Percentiles rank a stretch among this genome's conserved stretches.
These are phyloP conservation scores for Fonsecaea erecta DNA, from an alignment of 2,329 filamentous ascomycete species.

Conservation along the genomic window DNA sequence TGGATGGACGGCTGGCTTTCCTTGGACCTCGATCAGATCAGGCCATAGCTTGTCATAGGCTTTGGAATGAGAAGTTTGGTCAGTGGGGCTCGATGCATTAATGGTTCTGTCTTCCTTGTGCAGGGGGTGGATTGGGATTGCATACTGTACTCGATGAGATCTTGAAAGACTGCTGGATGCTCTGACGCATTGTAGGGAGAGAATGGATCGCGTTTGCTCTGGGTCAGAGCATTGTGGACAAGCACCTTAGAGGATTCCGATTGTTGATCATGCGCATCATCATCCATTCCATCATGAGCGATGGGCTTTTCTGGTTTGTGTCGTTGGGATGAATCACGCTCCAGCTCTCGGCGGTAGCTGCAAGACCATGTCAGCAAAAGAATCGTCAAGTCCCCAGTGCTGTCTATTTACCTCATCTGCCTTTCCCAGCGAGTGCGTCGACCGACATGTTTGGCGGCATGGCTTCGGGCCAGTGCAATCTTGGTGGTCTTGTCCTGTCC, in stretches of 20 bases:
- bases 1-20: constrained; percentile 7
- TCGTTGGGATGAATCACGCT: neutral
- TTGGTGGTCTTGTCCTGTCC: neutral
- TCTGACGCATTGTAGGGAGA: constrained; percentile 8
- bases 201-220: constrained; percentile 13
- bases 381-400: neutral
- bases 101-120: neutral
- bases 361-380: neutral
- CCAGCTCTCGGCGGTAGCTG: constrained; percentile 4
- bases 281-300: neutral
- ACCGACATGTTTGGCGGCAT: constrained; percentile 4
- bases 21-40: constrained; percentile 4
- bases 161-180: constrained; percentile 10
- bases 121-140: neutral
- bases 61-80: neutral
- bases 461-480: constrained; percentile 10
- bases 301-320: neutral
- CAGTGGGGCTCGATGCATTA: neutral
- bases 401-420: neutral
- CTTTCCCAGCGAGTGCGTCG: constrained; percentile 6
- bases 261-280: neutral
- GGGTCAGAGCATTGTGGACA: neutral
- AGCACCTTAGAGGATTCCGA: neutral
- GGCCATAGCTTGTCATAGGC: constrained; percentile 14
- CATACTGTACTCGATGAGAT: constrained; percentile 10